Conservation (phyloP, 176 grass and related monocot species). For the Paspalum vaginatum region DNA sequence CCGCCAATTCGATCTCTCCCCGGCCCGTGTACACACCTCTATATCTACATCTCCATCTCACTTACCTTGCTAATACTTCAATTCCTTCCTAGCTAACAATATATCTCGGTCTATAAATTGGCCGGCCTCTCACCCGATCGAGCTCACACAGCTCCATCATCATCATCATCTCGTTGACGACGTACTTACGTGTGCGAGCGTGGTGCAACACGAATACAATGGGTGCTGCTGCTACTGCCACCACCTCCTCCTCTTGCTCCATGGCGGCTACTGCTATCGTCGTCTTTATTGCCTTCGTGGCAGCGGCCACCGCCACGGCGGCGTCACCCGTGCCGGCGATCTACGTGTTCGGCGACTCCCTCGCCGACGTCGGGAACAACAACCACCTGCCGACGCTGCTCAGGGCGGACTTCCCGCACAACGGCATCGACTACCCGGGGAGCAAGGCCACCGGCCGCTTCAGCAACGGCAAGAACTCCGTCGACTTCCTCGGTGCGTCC, state of each 20-base stretch:
- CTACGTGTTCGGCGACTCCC: slow-evolving; percentile 89
- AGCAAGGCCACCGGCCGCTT: slow-evolving; percentile 75
- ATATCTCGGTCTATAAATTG: slow-evolving; percentile 43
- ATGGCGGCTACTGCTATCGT: background rate
- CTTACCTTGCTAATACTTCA: too few species aligned
- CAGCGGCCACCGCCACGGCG: background rate
- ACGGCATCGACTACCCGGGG: slow-evolving; percentile 82
- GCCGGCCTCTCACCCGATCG: too few species aligned
- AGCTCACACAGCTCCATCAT: too few species aligned
- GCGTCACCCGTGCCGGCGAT: slow-evolving; percentile 46
- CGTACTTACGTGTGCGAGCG: background rate
- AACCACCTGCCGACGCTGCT: slow-evolving; percentile 71
- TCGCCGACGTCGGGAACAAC: slow-evolving; percentile 94
- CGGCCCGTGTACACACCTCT: slow-evolving; percentile 28
- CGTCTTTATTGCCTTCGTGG: background rate
- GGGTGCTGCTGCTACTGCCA: background rate
- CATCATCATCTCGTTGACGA: too few species aligned
- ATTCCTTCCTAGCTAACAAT: background rate
- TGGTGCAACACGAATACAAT: background rate
- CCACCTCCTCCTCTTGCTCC: background rate
- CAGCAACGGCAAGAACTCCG: slow-evolving; percentile 89
- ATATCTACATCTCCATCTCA: too few species aligned
- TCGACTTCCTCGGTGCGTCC: slow-evolving; percentile 78
- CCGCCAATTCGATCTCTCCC: too few species aligned
- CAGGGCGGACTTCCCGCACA: slow-evolving; percentile 82